Percentiles rank a stretch among this genome's conserved stretches.
These are phyloP conservation scores for Stylosanthes scabra DNA, from an alignment of 331 rosid genomes.

Conservation along the genomic window DNA sequence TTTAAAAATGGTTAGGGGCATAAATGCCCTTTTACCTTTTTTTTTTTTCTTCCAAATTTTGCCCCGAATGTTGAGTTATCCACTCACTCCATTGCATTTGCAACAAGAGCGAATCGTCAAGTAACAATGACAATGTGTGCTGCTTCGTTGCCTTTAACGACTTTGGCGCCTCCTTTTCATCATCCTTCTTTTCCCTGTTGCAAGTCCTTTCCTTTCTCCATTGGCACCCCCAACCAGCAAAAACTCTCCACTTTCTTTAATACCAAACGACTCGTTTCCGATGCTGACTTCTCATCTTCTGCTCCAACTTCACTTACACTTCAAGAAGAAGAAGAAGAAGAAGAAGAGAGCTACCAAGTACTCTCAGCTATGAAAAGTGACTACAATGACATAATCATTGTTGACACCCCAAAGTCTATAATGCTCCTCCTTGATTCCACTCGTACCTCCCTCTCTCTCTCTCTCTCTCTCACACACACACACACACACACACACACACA, in stretches of 20 bases:
- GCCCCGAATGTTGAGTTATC: conserved; percentile 19
- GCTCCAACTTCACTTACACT: conserved; percentile 27
- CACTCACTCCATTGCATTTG: background rate
- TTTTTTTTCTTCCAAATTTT: too few relatives aligned
- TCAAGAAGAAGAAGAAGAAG: conserved; percentile 38
- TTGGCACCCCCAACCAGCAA: background rate
- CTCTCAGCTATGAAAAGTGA: conserved; percentile 52
- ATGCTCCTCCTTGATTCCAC: conserved; percentile 85
- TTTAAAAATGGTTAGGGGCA: too few relatives aligned
- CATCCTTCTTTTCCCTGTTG: conserved; percentile 31
- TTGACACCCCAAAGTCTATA: conserved; percentile 72
- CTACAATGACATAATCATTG: conserved; percentile 75
- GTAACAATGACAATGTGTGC: conserved; percentile 43
- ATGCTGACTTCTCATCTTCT: conserved; percentile 24
- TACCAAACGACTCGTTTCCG: background rate
- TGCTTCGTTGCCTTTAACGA: conserved; percentile 34
- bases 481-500: too few relatives aligned
- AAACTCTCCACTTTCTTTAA: too few relatives aligned
- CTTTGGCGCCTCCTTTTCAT: conserved; percentile 26
- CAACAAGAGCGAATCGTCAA: background rate
- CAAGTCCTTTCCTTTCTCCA: background rate
- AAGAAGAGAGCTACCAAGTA: conserved; percentile 61
- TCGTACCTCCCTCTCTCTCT: conserved; percentile 39
- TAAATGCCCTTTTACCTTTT: too few relatives aligned
- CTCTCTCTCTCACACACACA: background rate